Base-by-base conservation (phyloP, 2,329 filamentous ascomycete genomes). In the Alternaria arborescens region DNA sequence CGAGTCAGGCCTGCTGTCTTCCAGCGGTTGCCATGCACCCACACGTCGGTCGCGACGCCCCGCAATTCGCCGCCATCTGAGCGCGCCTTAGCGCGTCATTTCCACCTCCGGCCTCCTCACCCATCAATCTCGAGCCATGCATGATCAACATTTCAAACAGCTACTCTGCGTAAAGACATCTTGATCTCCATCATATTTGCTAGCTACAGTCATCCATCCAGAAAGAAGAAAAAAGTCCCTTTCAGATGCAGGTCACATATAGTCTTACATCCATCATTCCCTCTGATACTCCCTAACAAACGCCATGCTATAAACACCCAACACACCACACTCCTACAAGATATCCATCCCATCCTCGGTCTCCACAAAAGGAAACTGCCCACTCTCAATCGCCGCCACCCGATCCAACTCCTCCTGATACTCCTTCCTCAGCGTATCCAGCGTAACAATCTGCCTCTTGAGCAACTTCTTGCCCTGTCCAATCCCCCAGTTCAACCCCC, bases 401-500 rank as follows among this genome's bases (percentile, higher is more conserved):
- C 93, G 86, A 79, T 99, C 95, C 73, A 99, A 82, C 79, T 98
- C 93, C 24, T 87, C 88, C 80, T 97, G 92, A 77, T 97, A 99
- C 76, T 94, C 91, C 78, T 90, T 92, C 72, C 94, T 87, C 53
- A 98, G 83, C 76, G 97, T 94, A 30, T 91, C 91, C 55, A 99
- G 81, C 32, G 92, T 97, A 16, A 98, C 86, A 36, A 98, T 88
- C 75, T 87, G 90, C 63, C 94, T 88, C 81, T 90, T 91, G 14
- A 77, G 70, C 44, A 76, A 52, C 63, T 78, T 77, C 71, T 75
- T 79, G 61, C 71, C 70, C 71, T 78, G 68, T 30, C 69, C 69
- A 20, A 36, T 36, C 32, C 32, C 32, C 32, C 32, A 36, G 8
- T 36, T 36, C 32, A 36, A 14, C 5, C 1, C 0, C 32, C 32